These are phyloP conservation scores for Globisporangium spinosum DNA, from an alignment of 352 stramenopile genomes.

Conservation along the genomic window DNA sequence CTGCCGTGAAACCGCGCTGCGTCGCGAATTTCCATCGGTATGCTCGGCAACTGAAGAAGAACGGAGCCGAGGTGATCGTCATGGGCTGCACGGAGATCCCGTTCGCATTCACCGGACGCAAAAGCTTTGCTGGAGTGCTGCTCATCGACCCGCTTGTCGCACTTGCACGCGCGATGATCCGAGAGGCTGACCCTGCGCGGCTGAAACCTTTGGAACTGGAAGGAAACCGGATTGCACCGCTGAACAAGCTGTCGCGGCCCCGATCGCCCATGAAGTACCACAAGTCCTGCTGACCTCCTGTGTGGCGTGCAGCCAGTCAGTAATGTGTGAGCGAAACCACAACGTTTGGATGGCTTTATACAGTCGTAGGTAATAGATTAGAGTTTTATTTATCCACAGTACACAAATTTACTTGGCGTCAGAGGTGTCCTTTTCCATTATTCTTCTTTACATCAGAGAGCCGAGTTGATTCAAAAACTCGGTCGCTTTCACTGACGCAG, in stretches of 20 bases:
- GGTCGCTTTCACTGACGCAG: conserved; percentile 44
- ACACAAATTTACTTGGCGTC: neutral
- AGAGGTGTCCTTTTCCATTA: neutral
- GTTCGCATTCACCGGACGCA: conserved; percentile 59
- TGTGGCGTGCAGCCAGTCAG: neutral
- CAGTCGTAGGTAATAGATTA: neutral
- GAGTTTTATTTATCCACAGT: conserved; percentile 14
- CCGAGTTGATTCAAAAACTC: conserved; percentile 59
- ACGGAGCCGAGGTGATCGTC: conserved; percentile 61
- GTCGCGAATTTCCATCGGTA: conserved; percentile 65
- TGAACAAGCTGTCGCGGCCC: conserved; percentile 20
- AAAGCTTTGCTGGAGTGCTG: conserved; percentile 32
- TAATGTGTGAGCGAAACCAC: neutral
- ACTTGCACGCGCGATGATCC: conserved; percentile 68
- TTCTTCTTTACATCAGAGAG: conserved; percentile 32
- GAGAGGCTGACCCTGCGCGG: conserved; percentile 44
- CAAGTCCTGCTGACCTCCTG: conserved; percentile 2
- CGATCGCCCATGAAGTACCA: conserved; percentile 1
- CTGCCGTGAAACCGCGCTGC: conserved; percentile 42
- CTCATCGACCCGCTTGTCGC: conserved; percentile 77
- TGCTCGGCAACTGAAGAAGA: conserved; percentile 34
- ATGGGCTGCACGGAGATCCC: conserved; percentile 80
- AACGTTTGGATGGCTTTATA: neutral
- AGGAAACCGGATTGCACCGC: conserved; percentile 14
- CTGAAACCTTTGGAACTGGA: conserved; percentile 32